Evolutionary conservation across 2,329 filamentous ascomycete genomes (phyloP), one percentile per base, ranked within the genome.

Genomic region (Fusarium hainanense): DNA sequence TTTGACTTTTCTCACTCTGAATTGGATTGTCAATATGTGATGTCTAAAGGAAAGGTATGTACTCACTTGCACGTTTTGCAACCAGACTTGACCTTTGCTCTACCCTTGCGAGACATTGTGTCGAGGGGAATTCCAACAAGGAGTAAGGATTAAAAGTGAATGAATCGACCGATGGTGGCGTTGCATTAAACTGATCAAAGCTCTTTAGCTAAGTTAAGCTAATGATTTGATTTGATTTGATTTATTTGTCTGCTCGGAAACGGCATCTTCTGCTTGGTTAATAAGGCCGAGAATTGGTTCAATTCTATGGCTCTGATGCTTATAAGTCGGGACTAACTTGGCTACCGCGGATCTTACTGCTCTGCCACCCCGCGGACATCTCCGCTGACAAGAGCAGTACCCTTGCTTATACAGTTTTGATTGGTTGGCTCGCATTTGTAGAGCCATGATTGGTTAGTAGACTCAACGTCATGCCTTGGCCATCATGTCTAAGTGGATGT

Each of bases 181-280:
- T 25, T 40, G 25, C 32, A 34, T 18, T 41, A 20, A 16, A 42
- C 23, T 21, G 21, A 37, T 20, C 23, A 25, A 23, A 41, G 16
- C 30, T 12, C 9, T 56, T 30, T 7, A 28, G 34, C 23, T 8
- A 34, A 28, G 34, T n/a, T 8, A 34, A 37, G 34, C 34, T 37
- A n/a, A 37, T 30, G 28, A 13, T 30, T 11, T 34, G 11, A 47
- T 30, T 11, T 34, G 11, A 47, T 30, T 11, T 34, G 11, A 47
- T 30, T 25, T 23, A 68, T 72, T 74, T 51, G 69, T 56, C 47
- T 47, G 54, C 47, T 73, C 71, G 71, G 71, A 73, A 74, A 73
- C 20, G 6, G 41, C n/a, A 55, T 4, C 18, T 10, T 52, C 40
- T 74, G 37, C 63, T 73, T 74, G 71, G 69, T 43, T 54, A 7